Evolutionary conservation across 306 rosid genomes (phyloP).

Genomic region (Corylus heterophylla): DNA sequence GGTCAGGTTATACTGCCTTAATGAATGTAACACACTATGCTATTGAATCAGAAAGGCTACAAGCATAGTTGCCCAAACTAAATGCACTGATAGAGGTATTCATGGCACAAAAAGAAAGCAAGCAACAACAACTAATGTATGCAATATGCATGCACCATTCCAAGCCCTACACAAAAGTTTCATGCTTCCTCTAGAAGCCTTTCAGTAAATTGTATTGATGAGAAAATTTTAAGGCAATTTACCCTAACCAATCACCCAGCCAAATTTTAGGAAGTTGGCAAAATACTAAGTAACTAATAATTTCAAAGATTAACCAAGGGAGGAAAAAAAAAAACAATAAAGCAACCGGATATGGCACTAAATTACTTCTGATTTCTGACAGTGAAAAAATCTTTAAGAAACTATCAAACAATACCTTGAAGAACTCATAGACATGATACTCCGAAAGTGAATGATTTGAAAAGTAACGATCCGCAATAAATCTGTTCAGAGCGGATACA

Average conservation of each 20-base stretch:
- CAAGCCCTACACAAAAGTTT: background rate
- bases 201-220: background rate
- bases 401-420: conserved; percentile 60
- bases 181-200: background rate
- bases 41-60: background rate
- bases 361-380: background rate
- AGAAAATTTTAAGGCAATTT: background rate
- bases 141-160: background rate
- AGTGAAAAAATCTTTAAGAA: background rate
- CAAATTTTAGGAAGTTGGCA: background rate
- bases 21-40: background rate
- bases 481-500: conserved; percentile 85
- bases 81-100: background rate
- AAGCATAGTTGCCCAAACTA: background rate
- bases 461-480: conserved; percentile 79
- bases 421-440: conserved; percentile 92
- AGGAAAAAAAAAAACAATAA: background rate
- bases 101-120: background rate
- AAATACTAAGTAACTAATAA: background rate
- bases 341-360: conserved; percentile 6
- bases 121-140: background rate
- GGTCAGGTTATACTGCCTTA: background rate
- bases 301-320: background rate
- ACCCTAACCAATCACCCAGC: background rate
- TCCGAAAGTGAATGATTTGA: conserved; percentile 77